phyloP scores from a whole-genome alignment of 148 eudicot genomes.

The Arbutus unedo region DNA sequence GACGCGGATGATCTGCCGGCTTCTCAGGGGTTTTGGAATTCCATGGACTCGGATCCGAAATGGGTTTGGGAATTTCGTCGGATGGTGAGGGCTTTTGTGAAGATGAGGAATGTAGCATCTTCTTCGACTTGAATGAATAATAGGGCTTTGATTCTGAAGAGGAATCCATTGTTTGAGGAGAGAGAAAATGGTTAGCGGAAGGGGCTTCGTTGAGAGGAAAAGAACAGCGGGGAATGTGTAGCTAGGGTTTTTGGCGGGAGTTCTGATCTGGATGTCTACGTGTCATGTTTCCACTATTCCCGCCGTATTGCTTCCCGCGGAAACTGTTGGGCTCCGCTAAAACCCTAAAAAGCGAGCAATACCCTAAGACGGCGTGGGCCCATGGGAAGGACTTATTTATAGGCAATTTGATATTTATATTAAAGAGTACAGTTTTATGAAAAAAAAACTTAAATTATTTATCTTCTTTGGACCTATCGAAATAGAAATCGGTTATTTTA shows the following conservation, averaged over 20 bases:
- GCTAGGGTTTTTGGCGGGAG: constrained; percentile 33
- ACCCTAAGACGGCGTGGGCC: no score
- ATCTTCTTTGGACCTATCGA: no score
- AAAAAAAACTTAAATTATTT: no score
- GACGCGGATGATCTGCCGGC: constrained; percentile 27
- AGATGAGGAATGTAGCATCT: constrained; percentile 24
- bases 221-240: background rate
- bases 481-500: no score
- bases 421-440: no score
- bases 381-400: no score
- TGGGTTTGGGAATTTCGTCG: background rate
- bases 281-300: constrained; percentile 33
- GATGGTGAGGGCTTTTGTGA: constrained; percentile 23
- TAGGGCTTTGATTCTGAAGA: constrained; percentile 7
- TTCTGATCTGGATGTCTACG: constrained; percentile 22
- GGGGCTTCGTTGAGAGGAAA: background rate
- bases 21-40: constrained; percentile 49
- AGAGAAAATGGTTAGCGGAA: background rate
- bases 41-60: constrained; percentile 25
- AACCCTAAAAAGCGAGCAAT: no score
- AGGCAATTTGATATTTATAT: no score
- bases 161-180: constrained; percentile 22
- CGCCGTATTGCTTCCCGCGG: constrained; percentile 30
- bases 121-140: constrained; percentile 47
- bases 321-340: background rate